Base-by-base conservation (phyloP, 371 early-diverging fungal genomes). In the Dichotomocladium elegans region DNA sequence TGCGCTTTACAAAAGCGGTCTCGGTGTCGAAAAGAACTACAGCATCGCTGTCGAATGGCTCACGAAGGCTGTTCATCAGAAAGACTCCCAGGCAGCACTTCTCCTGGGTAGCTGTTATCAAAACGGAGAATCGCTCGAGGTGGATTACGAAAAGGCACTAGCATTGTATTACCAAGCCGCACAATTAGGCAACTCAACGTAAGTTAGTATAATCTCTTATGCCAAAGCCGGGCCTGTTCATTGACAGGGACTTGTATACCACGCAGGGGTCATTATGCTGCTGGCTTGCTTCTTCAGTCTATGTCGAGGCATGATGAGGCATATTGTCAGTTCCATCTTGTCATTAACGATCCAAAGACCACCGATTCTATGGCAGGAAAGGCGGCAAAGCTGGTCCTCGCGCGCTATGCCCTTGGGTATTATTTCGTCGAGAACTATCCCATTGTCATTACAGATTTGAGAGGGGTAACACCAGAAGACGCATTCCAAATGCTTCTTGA, bases 1-100 rank as follows among this genome's bases (percentile, higher is more conserved):
- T 7, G 86, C 87, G 27, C 87, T 92, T 84, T 92, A 92, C 59
- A 90, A 89, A 31, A 59, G 65, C 24, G 90, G 89, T 12, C 64
- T 79, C 27, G 82, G 87, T 3, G 67, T 88, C 24, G 63, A 63
- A 5, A 81, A 79, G 53, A 73, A 75, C 47, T 87, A 91, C 53
- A 68, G 70, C 24, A 81, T 81, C 51, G 92, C 94, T 10, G 88
- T 89, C 60, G 61, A 82, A 41, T 88, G 88, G 81, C 80, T 89
- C 15, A 71, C 79, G 41, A 83, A 83, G 52, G 86, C 92, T 3
- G 89, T 90, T 15, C 81, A 83, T 48, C 85, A 89, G 65, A 83
- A 87, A 0, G 64, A 86, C 30, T 81, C 88, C 10, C 83, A 85
- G 57, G 93, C 94, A 3, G 83, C 88, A 55, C 87, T 87, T 58